Evolutionary conservation across 2,329 filamentous ascomycete species (phyloP).

Genomic region (Ascochyta rabiei): DNA sequence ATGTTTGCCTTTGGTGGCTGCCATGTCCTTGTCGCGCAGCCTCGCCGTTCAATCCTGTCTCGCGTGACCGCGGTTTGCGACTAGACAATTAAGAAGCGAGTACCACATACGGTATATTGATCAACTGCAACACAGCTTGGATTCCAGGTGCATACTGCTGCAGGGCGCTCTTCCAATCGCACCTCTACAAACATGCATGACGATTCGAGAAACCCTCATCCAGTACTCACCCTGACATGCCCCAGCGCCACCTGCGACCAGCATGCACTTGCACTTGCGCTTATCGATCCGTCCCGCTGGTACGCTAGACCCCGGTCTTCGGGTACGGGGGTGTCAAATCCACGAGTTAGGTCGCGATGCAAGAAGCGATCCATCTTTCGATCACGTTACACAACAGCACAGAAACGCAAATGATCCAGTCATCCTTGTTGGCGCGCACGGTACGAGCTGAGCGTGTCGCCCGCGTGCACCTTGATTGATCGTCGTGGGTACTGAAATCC

Average conservation of each 20-base stretch:
- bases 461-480: not conserved
- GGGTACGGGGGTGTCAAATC: constrained; percentile 8
- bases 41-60: constrained; percentile 2
- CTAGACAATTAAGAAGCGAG: not conserved
- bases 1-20: not conserved
- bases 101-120: not conserved
- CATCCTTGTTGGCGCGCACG: not conserved
- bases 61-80: not conserved
- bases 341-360: constrained; percentile 12
- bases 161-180: no score
- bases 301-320: constrained; percentile 4
- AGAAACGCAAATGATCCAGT: not conserved
- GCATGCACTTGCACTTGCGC: not conserved
- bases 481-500: not conserved
- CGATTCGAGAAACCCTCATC: not conserved
- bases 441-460: constrained; percentile 6
- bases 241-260: not conserved
- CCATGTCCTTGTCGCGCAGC: not conserved
- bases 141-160: not conserved
- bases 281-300: constrained; percentile 13
- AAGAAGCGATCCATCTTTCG: not conserved
- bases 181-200: not conserved
- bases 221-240: not conserved
- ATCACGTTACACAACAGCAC: constrained; percentile 14
- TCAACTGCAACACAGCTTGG: not conserved